These are phyloP conservation scores for Boletus tylopilopsis DNA, from an alignment of 768 basidiomycete species.

Conservation along the genomic window DNA sequence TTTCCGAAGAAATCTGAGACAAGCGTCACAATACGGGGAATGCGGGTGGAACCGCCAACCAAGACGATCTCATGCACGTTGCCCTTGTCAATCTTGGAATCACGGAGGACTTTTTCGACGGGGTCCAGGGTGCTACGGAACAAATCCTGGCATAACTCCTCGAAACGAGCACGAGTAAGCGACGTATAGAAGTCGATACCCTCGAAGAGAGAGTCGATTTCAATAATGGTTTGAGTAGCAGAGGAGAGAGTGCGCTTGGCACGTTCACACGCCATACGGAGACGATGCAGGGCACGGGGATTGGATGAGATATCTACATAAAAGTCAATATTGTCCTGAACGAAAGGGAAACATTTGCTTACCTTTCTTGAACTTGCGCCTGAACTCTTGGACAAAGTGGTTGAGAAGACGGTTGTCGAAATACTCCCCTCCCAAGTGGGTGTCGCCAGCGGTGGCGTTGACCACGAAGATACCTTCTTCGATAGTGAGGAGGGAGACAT, in stretches of 20 bases:
- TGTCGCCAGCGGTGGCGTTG: conserved; percentile 89
- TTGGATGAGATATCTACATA: conserved; percentile 53
- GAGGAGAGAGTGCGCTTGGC: conserved; percentile 90
- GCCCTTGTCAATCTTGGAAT: conserved; percentile 97
- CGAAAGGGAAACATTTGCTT: conserved; percentile 10
- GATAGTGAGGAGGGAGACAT: conserved; percentile 94
- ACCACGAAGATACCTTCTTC: conserved; percentile 93
- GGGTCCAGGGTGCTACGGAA: conserved; percentile 99
- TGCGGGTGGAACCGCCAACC: conserved; percentile 97
- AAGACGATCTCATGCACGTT: conserved; percentile 92
- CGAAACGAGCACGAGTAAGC: conserved; percentile 96
- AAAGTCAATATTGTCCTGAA: conserved; percentile 5
- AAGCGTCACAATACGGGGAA: conserved; percentile 98
- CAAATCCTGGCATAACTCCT: conserved; percentile 97
- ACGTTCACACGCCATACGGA: conserved; percentile 92
- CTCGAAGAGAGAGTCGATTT: conserved; percentile 94
- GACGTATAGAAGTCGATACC: conserved; percentile 98
- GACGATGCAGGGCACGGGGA: conserved; percentile 82
- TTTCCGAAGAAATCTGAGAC: conserved; percentile 98
- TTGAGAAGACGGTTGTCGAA: conserved; percentile 94
- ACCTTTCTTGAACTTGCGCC: conserved; percentile 97
- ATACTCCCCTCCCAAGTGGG: conserved; percentile 94
- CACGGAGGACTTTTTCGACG: conserved; percentile 98
- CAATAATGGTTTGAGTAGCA: conserved; percentile 87
- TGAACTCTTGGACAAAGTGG: conserved; percentile 84